These are phyloP conservation scores for Tubosaeta sp. DNA, from an alignment of 768 basidiomycete species.

Conservation along the genomic window DNA sequence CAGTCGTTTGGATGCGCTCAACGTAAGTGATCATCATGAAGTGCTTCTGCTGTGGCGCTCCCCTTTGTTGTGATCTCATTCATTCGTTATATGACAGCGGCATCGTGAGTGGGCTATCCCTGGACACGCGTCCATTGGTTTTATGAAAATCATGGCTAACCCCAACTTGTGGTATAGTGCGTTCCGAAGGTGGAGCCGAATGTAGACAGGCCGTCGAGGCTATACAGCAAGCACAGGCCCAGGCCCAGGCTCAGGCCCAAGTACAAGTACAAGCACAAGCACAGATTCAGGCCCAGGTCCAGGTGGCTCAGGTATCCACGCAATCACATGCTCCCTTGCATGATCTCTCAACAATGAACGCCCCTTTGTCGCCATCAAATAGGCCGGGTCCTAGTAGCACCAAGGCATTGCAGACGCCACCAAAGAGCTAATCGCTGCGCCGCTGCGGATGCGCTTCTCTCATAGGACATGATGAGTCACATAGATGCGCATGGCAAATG, in stretches of 20 bases:
- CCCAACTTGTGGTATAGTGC: slow-evolving; percentile 44
- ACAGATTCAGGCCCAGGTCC: slow-evolving; percentile 20
- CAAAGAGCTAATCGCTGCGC: slow-evolving; percentile 11
- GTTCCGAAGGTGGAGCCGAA: slow-evolving; percentile 81
- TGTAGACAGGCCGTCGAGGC: slow-evolving; percentile 50
- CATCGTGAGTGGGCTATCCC: slow-evolving; percentile 58
- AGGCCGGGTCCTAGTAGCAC: slow-evolving; percentile 23
- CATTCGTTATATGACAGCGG: slow-evolving; percentile 45
- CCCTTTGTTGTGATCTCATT: slow-evolving; percentile 21
- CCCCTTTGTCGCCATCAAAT: slow-evolving; percentile 17
- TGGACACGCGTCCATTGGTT: slow-evolving; percentile 20
- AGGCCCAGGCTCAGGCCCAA: slow-evolving; percentile 25
- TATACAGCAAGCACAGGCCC: slow-evolving; percentile 31
- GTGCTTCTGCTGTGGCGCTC: slow-evolving; percentile 23
- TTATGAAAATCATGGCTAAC: slow-evolving; percentile 26
- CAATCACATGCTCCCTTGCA: slow-evolving; percentile 23
- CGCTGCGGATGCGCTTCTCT: slow-evolving; percentile 1
- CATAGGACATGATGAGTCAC: slow-evolving; percentile 9
- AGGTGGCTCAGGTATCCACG: slow-evolving; percentile 16
- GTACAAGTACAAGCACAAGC: slow-evolving; percentile 15
- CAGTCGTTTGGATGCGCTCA: slow-evolving; percentile 89
- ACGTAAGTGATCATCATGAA: slow-evolving; percentile 57
- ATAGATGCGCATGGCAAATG: slow-evolving; percentile 17
- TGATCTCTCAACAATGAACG: slow-evolving; percentile 17
- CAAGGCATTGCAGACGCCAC: slow-evolving; percentile 16